These are phyloP conservation scores for Penicillium sclerotiorum DNA, from an alignment of 2,329 filamentous ascomycete genomes.

Conservation along the genomic window DNA sequence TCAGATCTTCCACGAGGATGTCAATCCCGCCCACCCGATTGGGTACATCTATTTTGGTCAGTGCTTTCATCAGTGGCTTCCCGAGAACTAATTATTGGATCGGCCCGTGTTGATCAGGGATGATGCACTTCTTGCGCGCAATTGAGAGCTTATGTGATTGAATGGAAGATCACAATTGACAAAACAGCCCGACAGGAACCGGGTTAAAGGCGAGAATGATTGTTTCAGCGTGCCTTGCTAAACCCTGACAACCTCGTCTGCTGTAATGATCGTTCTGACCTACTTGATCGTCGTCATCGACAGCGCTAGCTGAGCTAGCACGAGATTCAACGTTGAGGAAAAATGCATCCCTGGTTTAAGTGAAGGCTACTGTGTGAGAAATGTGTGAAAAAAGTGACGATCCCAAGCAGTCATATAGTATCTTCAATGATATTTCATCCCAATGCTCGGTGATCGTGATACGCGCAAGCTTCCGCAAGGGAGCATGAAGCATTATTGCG, in stretches of 20 bases:
- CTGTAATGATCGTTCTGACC: not conserved
- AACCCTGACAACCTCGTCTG: not conserved
- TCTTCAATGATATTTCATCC: not conserved
- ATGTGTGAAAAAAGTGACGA: not conserved
- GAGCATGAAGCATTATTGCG: not conserved
- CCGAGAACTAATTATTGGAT: not conserved
- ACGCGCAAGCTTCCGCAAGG: conserved; percentile 21
- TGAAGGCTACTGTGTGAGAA: no score
- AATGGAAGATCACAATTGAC: not conserved
- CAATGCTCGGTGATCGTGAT: conserved; percentile 3
- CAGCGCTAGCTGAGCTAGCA: not conserved
- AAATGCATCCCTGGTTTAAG: no score
- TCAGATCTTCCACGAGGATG: conserved; percentile 4
- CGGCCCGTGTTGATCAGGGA: conserved; percentile 11
- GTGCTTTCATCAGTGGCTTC: not conserved
- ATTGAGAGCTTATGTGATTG: not conserved
- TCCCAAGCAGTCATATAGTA: not conserved
- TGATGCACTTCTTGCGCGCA: not conserved
- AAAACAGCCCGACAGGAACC: no score
- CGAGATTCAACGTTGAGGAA: not conserved
- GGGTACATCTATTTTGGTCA: not conserved
- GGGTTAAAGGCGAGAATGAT: no score
- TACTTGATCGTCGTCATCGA: not conserved
- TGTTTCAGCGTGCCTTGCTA: not conserved
- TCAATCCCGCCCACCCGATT: not conserved